These are phyloP conservation scores for Solanum lignicaule DNA, from an alignment of 257 asterid species.

Conservation along the genomic window DNA sequence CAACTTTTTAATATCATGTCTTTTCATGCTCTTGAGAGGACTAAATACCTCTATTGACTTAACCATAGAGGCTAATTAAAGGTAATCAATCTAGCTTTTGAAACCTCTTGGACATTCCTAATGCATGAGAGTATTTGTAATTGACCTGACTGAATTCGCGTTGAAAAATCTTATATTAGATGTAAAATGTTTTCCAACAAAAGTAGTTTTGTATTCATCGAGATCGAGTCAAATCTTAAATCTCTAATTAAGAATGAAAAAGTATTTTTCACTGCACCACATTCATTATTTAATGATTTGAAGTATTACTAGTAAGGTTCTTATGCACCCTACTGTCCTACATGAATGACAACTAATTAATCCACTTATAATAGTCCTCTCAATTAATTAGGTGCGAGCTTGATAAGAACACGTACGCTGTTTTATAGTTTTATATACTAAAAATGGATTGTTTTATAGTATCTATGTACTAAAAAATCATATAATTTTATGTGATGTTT, in stretches of 20 bases:
- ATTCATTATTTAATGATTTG: background rate
- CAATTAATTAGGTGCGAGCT: background rate
- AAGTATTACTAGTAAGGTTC: background rate
- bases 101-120: background rate
- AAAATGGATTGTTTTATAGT: background rate
- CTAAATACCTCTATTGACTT: background rate
- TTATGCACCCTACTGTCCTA: background rate
- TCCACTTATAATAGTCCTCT: background rate
- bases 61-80: background rate
- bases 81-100: background rate
- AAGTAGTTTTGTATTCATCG: background rate
- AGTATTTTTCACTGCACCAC: background rate
- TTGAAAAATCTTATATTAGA: background rate
- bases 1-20: background rate
- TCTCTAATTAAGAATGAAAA: background rate
- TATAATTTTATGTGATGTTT: background rate
- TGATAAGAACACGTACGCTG: background rate
- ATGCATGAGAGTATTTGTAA: background rate
- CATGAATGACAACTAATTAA: background rate
- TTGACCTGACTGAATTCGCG: rapidly evolving
- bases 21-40: conserved; percentile 7
- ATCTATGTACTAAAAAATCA: background rate
- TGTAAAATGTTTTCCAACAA: background rate
- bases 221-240: background rate
- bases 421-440: background rate